Evolutionary conservation across 805 yeast genomes (phyloP), one percentile per base, ranked within the genome.

Genomic region (Yueomyces sp.): DNA sequence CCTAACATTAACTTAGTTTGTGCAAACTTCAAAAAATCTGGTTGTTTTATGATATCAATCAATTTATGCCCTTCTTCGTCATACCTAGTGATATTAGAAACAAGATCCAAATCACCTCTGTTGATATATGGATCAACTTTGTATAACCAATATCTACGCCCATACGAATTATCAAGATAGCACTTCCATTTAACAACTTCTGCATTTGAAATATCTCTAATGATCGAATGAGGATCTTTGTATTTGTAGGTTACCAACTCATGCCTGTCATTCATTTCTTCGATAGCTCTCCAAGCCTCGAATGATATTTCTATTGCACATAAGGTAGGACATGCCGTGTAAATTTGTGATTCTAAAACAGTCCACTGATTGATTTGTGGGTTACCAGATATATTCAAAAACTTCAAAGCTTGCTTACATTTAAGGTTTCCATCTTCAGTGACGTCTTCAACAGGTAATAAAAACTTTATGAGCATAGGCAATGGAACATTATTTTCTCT

Each of bases 141-240:
- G 59, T 77, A 81, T 19, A 86, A 59, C 95, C 95, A 86, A 9
- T 85, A 79, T 47, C 96, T 69, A 47, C 95, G 69, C 4, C 94
- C 94, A 52, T 55, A 66, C 28, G 66, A 69, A 49, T 60, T 53
- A 47, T 58, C 65, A 5, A 60, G 47, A 47, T 56, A 60, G 44
- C 65, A 60, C 45, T 52, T 56, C 65, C 65, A 60, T 39, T 52
- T 59, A 3, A 55, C 49, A 1, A 45, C 26, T 30, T 52, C 54
- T 2, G 53, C 53, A 27, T 47, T 45, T 3, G 53, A 41, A 12
- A 45, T 44, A 43, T 56, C 60, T 43, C 50, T 51, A 7, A 56
- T 47, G 12, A 53, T 36, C 3, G 57, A 50, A 11, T 43, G 45
- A 5, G 53, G 49, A 19, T 51, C 45, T 11, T 48, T 47, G 36